phyloP scores from a whole-genome alignment of 768 basidiomycete genomes.

The Lactarius evosmus region DNA sequence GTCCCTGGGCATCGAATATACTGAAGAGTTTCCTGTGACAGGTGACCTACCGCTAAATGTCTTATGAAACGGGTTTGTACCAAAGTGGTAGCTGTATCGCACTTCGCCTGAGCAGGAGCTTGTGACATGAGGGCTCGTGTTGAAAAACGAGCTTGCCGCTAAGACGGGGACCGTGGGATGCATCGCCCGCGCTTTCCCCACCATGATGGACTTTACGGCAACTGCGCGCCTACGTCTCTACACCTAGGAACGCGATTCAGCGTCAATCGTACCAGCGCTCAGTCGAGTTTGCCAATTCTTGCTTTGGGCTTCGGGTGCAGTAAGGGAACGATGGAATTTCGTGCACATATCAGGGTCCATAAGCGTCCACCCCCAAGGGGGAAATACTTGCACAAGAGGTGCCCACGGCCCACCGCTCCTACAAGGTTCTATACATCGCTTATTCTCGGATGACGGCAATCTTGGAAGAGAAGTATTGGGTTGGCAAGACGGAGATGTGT shows the following conservation, averaged over 20 bases:
- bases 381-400: not conserved
- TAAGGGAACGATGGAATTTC: not conserved
- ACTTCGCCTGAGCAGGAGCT: not conserved
- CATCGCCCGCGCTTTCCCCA: too few species aligned
- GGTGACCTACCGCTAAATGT: not conserved
- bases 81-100: not conserved
- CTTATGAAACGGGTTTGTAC: not conserved
- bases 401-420: not conserved
- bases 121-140: not conserved
- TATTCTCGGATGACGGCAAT: conserved; percentile 1
- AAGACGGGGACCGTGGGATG: not conserved
- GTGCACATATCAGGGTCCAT: not conserved
- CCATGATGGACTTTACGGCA: not conserved
- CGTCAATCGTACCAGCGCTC: not conserved
- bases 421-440: not conserved
- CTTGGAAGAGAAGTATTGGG: not conserved
- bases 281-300: not conserved
- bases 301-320: not conserved
- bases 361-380: not conserved
- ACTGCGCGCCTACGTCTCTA: not conserved
- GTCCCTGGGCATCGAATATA: not conserved
- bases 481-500: too few species aligned
- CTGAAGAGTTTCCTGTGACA: not conserved
- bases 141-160: not conserved
- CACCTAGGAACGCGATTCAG: not conserved